Conservation (phyloP, 257 asterid species). For the Jasminum sambac region DNA sequence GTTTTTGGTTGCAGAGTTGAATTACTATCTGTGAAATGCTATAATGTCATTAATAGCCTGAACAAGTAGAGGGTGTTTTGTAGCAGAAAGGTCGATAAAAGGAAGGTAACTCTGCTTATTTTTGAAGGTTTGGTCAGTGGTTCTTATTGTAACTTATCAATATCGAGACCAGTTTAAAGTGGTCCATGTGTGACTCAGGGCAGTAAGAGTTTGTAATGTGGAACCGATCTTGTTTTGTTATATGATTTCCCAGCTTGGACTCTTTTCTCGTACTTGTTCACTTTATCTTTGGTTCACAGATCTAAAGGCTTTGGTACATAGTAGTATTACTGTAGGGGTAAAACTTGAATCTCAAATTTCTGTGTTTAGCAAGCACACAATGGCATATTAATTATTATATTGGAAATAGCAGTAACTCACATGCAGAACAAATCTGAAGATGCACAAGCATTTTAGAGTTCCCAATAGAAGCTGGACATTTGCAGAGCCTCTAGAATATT, state of each 20-base stretch:
- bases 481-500: too few relatives aligned
- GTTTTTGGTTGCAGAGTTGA: slow-evolving; percentile 15
- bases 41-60: slow-evolving; percentile 22
- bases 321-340: too few relatives aligned
- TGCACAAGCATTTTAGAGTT: too few relatives aligned
- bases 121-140: slow-evolving; percentile 20
- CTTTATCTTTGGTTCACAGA: background rate
- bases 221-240: slow-evolving; percentile 17
- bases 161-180: slow-evolving; percentile 20
- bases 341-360: too few relatives aligned
- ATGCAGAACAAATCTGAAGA: too few relatives aligned
- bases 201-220: slow-evolving; percentile 34
- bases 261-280: slow-evolving; percentile 2
- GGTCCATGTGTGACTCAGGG: slow-evolving; percentile 26
- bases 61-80: slow-evolving; percentile 21
- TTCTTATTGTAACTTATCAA: slow-evolving; percentile 10
- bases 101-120: slow-evolving; percentile 24
- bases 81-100: slow-evolving; percentile 27
- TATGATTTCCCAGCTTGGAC: slow-evolving; percentile 19
- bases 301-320: too few relatives aligned
- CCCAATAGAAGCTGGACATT: too few relatives aligned
- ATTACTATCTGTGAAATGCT: slow-evolving; percentile 26
- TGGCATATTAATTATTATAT: too few relatives aligned
- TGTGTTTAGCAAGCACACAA: too few relatives aligned
- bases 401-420: too few relatives aligned